phyloP scores from a whole-genome alignment of 768 basidiomycete genomes.

The Rhizopogon vulgaris region DNA sequence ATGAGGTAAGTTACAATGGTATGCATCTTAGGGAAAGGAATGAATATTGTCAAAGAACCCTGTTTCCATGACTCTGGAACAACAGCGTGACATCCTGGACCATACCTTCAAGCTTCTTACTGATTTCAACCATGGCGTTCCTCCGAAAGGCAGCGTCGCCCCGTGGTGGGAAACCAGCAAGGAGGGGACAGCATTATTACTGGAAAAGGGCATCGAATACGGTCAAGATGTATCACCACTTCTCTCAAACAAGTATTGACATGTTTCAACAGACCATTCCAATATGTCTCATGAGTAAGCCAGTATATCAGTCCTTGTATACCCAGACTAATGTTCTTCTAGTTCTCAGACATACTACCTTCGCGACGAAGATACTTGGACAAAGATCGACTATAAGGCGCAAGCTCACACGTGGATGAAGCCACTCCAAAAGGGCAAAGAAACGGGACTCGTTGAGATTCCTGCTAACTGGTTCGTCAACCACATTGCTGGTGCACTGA shows the following conservation, averaged over 20 bases:
- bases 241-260: constrained; percentile 9
- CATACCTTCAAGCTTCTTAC: constrained; percentile 59
- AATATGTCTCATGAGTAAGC: constrained; percentile 48
- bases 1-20: constrained; percentile 38
- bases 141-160: constrained; percentile 61
- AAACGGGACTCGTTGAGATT: constrained; percentile 57
- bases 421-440: constrained; percentile 56
- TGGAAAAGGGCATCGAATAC: constrained; percentile 72
- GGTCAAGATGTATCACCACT: constrained; percentile 29
- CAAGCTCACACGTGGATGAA: constrained; percentile 69
- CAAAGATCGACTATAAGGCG: constrained; percentile 60
- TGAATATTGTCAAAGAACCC: constrained; percentile 41
- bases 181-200: constrained; percentile 56
- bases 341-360: constrained; percentile 63
- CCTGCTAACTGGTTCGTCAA: constrained; percentile 59
- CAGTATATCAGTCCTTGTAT: background rate
- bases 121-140: constrained; percentile 52
- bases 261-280: constrained; percentile 42
- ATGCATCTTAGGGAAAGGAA: background rate
- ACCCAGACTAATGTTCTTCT: background rate
- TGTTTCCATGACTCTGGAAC: constrained; percentile 48
- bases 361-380: constrained; percentile 65
- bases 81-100: constrained; percentile 68
- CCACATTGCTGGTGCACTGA: too few relatives aligned
- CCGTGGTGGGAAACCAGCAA: constrained; percentile 80